Conservation (phyloP, 495 filamentous ascomycete species). For the Monascus purpureus region DNA sequence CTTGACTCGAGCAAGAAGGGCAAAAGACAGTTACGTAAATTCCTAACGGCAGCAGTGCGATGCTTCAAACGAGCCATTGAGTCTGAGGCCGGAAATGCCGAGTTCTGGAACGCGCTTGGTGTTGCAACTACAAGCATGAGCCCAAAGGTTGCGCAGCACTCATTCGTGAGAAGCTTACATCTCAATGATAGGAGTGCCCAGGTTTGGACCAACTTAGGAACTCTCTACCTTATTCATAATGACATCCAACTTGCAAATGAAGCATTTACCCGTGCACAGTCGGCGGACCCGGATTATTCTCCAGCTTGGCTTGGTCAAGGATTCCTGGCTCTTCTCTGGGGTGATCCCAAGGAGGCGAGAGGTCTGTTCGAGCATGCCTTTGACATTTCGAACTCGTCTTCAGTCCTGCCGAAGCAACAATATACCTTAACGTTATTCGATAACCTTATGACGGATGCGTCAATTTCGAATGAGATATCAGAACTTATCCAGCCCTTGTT, state of each 20-base stretch:
- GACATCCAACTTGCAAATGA: slow-evolving; percentile 74
- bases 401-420: slow-evolving; percentile 54
- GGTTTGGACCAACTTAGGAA: slow-evolving; percentile 81
- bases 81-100: slow-evolving; percentile 82
- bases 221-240: slow-evolving; percentile 70
- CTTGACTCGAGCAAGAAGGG: slow-evolving; percentile 18
- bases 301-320: slow-evolving; percentile 93
- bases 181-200: slow-evolving; percentile 78
- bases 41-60: slow-evolving; percentile 67
- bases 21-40: slow-evolving; percentile 38
- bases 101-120: slow-evolving; percentile 96
- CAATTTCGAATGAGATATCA: slow-evolving; percentile 44
- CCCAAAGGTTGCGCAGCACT: slow-evolving; percentile 80
- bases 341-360: slow-evolving; percentile 59
- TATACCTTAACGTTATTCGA: slow-evolving; percentile 73
- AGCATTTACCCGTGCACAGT: slow-evolving; percentile 82
- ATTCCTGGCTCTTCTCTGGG: slow-evolving; percentile 60
- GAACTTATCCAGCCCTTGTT: slow-evolving; percentile 67
- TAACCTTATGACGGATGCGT: slow-evolving; percentile 42
- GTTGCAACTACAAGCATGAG: slow-evolving; percentile 76
- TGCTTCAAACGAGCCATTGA: slow-evolving; percentile 98
- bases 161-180: slow-evolving; percentile 82
- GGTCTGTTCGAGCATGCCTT: slow-evolving; percentile 89
- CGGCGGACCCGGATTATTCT: slow-evolving; percentile 81
- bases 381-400: slow-evolving; percentile 71